These are phyloP conservation scores for Penicillium fuscoglaucum DNA, from an alignment of 2,329 filamentous ascomycete genomes.

Conservation along the genomic window DNA sequence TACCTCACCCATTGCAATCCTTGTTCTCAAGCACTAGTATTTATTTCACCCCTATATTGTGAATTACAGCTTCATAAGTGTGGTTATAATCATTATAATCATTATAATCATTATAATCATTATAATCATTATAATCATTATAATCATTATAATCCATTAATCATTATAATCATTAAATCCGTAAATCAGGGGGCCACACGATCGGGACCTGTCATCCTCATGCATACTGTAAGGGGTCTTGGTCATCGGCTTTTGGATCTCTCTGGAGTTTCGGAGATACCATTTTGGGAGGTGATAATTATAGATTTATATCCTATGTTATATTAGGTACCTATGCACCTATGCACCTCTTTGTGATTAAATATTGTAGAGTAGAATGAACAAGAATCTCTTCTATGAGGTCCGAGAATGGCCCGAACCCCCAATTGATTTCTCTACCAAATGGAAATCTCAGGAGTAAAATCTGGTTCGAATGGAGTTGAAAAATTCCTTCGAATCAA, in stretches of 20 bases:
- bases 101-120: background rate
- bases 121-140: too few species aligned
- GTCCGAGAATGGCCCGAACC: too few species aligned
- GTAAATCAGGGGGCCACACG: background rate
- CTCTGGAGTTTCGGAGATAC: background rate
- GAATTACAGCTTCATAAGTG: too few species aligned
- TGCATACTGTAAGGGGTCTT: conserved; percentile 9
- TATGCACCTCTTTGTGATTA: too few species aligned
- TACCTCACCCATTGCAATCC: background rate
- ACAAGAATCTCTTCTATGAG: too few species aligned
- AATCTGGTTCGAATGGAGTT: background rate
- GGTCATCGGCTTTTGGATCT: background rate
- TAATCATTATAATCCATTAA: background rate
- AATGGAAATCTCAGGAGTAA: too few species aligned
- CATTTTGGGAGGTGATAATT: too few species aligned
- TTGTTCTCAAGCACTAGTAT: background rate
- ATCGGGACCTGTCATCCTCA: conserved; percentile 2
- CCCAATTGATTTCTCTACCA: too few species aligned
- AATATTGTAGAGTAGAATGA: too few species aligned
- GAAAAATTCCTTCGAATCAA: background rate
- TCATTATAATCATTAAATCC: background rate
- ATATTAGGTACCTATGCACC: too few species aligned
- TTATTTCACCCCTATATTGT: background rate
- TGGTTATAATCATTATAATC: too few species aligned
- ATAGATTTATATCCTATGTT: too few species aligned